Evolutionary conservation across 2,329 filamentous ascomycete genomes (phyloP).

Genomic region (Alternaria ventricosa): DNA sequence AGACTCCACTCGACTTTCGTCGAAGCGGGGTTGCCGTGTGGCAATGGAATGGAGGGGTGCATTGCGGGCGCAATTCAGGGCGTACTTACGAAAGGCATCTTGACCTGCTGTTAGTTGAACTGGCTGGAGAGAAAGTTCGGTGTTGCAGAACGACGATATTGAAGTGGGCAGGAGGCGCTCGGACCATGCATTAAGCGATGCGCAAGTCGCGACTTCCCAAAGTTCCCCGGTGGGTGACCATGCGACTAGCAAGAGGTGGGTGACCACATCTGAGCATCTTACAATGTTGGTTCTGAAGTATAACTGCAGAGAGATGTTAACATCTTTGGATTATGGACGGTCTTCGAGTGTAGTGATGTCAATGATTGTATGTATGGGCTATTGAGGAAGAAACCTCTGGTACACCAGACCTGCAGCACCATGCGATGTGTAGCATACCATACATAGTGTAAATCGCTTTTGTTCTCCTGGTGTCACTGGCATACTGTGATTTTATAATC

Average conservation of each 20-base stretch:
- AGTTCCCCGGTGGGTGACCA: conserved; percentile 18
- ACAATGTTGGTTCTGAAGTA: background rate
- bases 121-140: conserved; percentile 34
- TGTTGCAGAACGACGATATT: conserved; percentile 14
- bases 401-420: background rate
- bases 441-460: background rate
- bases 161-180: conserved; percentile 16
- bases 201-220: conserved; percentile 11
- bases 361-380: background rate
- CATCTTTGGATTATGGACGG: no score
- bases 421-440: background rate
- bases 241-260: conserved; percentile 1
- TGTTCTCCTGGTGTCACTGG: background rate
- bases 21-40: conserved; percentile 37
- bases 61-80: conserved; percentile 26
- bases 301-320: background rate
- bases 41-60: conserved; percentile 15
- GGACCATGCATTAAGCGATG: conserved; percentile 20
- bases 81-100: conserved; percentile 58
- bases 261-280: conserved; percentile 2
- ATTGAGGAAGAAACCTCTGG: background rate
- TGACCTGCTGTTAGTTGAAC: conserved; percentile 42
- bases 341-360: background rate
- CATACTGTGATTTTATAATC: background rate
- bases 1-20: conserved; percentile 45